phyloP scores from a whole-genome alignment of 2,329 filamentous ascomycete species.

The Penicillium sp. region DNA sequence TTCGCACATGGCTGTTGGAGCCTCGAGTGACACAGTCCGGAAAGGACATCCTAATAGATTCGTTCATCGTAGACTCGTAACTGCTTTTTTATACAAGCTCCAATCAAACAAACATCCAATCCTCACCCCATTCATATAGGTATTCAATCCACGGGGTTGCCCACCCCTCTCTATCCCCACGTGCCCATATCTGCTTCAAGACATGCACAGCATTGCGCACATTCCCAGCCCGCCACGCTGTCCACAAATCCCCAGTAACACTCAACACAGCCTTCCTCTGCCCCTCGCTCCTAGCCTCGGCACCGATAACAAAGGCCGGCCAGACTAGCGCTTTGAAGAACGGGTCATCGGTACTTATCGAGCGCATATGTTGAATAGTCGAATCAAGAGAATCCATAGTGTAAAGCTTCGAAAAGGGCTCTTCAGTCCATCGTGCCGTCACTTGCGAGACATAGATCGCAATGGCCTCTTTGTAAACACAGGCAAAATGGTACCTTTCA shows the following conservation, averaged over 20 bases:
- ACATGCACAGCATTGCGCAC: constrained; percentile 10
- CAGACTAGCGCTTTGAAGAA: constrained; percentile 14
- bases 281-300: not conserved
- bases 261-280: constrained; percentile 2
- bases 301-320: constrained; percentile 17
- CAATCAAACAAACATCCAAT: constrained; percentile 13
- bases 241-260: constrained; percentile 7
- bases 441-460: constrained; percentile 12
- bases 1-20: too few relatives aligned
- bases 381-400: constrained; percentile 1
- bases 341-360: constrained; percentile 1
- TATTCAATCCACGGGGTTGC: constrained; percentile 5
- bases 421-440: not conserved
- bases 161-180: not conserved
- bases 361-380: constrained; percentile 3
- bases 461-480: constrained; percentile 9
- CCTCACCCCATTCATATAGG: constrained; percentile 7
- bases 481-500: constrained; percentile 12
- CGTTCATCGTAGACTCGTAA: not conserved
- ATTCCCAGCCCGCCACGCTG: constrained; percentile 14
- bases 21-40: too few relatives aligned
- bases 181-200: constrained; percentile 3
- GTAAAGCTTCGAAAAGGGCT: not conserved
- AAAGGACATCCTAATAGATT: not conserved
- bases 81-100: too few relatives aligned